These are phyloP conservation scores for Pseudohyphozyma bogoriensis DNA, from an alignment of 768 basidiomycete genomes.

Conservation along the genomic window DNA sequence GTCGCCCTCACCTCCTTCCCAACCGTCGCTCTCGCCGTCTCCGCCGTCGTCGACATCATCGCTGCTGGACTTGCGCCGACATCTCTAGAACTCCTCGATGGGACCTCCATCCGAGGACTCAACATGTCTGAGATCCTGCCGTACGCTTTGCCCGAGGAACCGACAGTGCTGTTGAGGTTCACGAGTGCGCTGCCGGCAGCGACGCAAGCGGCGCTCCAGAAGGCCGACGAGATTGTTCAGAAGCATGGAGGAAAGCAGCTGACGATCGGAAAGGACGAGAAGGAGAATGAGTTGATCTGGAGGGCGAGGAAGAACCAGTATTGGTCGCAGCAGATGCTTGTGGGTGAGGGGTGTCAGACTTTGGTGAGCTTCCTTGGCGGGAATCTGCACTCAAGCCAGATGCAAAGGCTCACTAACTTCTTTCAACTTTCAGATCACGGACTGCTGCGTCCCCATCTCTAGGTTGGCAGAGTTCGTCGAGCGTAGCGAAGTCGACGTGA, in stretches of 20 bases:
- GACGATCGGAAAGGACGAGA: slow-evolving; percentile 64
- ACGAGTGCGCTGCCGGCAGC: slow-evolving; percentile 58
- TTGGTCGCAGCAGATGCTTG: slow-evolving; percentile 44
- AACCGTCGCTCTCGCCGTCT: slow-evolving; percentile 62
- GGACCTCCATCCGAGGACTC: slow-evolving; percentile 59
- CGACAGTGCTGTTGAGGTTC: slow-evolving; percentile 79
- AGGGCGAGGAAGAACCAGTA: slow-evolving; percentile 52
- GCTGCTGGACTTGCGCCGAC: slow-evolving; percentile 61
- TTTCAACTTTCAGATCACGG: slow-evolving; percentile 25
- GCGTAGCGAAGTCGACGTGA: slow-evolving; percentile 70
- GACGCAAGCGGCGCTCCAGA: slow-evolving; percentile 52
- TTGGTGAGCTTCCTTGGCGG: slow-evolving; percentile 48
- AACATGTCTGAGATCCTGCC: slow-evolving; percentile 43
- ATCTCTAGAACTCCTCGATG: slow-evolving; percentile 80
- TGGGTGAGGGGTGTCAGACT: slow-evolving; percentile 79
- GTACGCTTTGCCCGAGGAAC: slow-evolving; percentile 15
- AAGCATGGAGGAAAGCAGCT: slow-evolving; percentile 60
- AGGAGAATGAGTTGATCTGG: slow-evolving; percentile 72
- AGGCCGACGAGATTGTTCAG: slow-evolving; percentile 56
- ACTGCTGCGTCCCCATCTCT: slow-evolving; percentile 41
- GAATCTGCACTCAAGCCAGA: slow-evolving; percentile 45
- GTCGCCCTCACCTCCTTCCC: slow-evolving; percentile 85
- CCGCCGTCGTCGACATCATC: slow-evolving; percentile 70
- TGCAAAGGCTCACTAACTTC: slow-evolving; percentile 48
- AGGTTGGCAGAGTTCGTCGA: slow-evolving; percentile 41